phyloP scores from a whole-genome alignment of 1,284 basidiomycete species.

The Caloboletus firmus region DNA sequence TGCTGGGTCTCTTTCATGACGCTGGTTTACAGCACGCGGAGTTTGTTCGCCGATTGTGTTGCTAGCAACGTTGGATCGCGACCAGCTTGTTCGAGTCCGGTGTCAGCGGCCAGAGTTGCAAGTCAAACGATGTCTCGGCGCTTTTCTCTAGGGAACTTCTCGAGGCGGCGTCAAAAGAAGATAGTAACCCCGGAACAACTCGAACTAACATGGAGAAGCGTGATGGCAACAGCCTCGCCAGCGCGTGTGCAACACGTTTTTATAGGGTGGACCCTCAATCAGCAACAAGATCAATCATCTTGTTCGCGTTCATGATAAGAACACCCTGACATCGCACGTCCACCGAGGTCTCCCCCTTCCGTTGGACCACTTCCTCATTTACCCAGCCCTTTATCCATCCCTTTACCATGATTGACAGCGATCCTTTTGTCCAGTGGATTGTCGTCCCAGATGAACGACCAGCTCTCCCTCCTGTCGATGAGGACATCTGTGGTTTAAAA shows the following conservation, averaged over 20 bases:
- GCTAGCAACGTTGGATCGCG: neutral
- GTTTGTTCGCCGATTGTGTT: neutral
- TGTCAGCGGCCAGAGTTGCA: conserved; percentile 14
- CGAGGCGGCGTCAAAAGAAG: conserved; percentile 26
- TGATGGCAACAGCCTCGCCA: conserved; percentile 35
- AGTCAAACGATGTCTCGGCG: conserved; percentile 7
- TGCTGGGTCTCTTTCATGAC: neutral
- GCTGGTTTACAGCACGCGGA: conserved; percentile 19
- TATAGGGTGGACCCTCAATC: conserved; percentile 39
- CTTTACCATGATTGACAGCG: conserved; percentile 16
- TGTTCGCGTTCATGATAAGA: conserved; percentile 32
- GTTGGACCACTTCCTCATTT: neutral
- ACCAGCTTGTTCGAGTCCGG: conserved; percentile 10
- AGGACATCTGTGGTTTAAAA: conserved; percentile 22
- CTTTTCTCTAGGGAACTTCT: conserved; percentile 22
- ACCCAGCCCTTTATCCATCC: neutral
- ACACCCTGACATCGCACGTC: conserved; percentile 17
- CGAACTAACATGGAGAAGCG: conserved; percentile 15
- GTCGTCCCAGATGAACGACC: conserved; percentile 20
- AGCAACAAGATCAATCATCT: conserved; percentile 33
- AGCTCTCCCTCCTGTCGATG: conserved; percentile 28
- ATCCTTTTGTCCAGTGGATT: conserved; percentile 25
- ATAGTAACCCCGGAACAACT: conserved; percentile 23
- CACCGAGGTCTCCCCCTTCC: conserved; percentile 1
- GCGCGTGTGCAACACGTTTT: conserved; percentile 40